A percentile compares a stretch with the other conserved stretches of the same genome.
Conservation (phyloP, 495 filamentous ascomycete species). For the Umbilicaria muhlenbergii region DNA sequence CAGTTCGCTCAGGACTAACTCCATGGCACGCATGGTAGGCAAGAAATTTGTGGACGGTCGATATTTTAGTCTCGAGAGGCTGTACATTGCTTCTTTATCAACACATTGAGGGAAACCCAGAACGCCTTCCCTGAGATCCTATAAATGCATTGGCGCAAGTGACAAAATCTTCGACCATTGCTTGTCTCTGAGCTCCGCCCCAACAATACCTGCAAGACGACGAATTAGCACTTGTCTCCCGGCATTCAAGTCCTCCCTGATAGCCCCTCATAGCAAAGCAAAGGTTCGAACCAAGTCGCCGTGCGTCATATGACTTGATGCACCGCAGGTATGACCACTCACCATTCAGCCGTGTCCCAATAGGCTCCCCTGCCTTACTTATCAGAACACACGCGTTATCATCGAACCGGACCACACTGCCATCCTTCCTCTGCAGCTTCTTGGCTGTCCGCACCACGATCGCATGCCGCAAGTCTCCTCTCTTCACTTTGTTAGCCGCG, state of each 20-base stretch:
- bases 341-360: slow-evolving; percentile 86
- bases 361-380: slow-evolving; percentile 91
- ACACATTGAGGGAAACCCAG: no score
- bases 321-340: slow-evolving; percentile 9
- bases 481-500: slow-evolving; percentile 77
- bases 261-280: not conserved
- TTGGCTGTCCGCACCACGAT: slow-evolving; percentile 86
- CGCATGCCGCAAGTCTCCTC: slow-evolving; percentile 92
- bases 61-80: no score
- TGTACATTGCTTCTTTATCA: no score
- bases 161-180: slow-evolving; percentile 97
- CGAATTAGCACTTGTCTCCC: no score
- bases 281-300: slow-evolving; percentile 11
- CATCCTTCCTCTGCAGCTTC: slow-evolving; percentile 72
- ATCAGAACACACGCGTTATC: slow-evolving; percentile 97
- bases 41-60: no score
- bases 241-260: not conserved
- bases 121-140: slow-evolving; percentile 18
- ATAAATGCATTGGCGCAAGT: slow-evolving; percentile 86
- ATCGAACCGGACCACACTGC: slow-evolving; percentile 80
- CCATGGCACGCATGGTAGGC: no score
- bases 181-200: slow-evolving; percentile 68
- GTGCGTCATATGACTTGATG: not conserved
- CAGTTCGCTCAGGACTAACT: no score
- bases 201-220: slow-evolving; percentile 49